Evolutionary conservation across 805 yeast genomes (phyloP).

Genomic region (Metschnikowia orientalis): DNA sequence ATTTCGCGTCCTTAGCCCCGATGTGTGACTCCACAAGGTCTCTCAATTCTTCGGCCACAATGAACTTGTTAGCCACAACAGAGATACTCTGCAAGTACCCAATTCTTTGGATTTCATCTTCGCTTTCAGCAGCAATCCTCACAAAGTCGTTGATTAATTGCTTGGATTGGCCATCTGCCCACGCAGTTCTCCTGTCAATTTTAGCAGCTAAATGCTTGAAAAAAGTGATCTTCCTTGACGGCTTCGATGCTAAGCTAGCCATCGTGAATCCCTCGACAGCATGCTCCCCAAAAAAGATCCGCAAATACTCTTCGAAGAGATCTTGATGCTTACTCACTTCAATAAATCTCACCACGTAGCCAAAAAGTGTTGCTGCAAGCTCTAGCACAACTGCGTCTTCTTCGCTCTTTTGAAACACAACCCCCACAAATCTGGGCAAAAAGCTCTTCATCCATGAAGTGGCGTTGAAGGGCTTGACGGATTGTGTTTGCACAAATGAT

Average conservation of each 20-base stretch:
- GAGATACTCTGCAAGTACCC: constrained; percentile 55
- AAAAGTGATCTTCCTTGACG: constrained; percentile 32
- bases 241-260: constrained; percentile 19
- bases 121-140: constrained; percentile 26
- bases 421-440: constrained; percentile 34
- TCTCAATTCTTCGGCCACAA: constrained; percentile 5
- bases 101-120: constrained; percentile 6
- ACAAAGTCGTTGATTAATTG: constrained; percentile 22
- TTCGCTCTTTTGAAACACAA: constrained; percentile 11
- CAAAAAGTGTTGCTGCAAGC: constrained; percentile 38
- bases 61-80: constrained; percentile 47
- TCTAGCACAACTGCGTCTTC: constrained; percentile 30
- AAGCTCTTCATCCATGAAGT: constrained; percentile 43
- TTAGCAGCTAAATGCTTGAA: constrained; percentile 46
- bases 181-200: constrained; percentile 37
- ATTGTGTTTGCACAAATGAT: constrained; percentile 27
- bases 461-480: constrained; percentile 31
- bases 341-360: constrained; percentile 36
- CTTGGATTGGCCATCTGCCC: constrained; percentile 12
- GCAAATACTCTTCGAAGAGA: constrained; percentile 36
- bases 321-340: constrained; percentile 43
- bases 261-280: constrained; percentile 10
- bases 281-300: constrained; percentile 30
- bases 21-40: constrained; percentile 3
- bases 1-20: constrained; percentile 6